These are phyloP conservation scores for Aureobasidium sp. DNA, from an alignment of 2,329 filamentous ascomycete genomes.

Conservation along the genomic window DNA sequence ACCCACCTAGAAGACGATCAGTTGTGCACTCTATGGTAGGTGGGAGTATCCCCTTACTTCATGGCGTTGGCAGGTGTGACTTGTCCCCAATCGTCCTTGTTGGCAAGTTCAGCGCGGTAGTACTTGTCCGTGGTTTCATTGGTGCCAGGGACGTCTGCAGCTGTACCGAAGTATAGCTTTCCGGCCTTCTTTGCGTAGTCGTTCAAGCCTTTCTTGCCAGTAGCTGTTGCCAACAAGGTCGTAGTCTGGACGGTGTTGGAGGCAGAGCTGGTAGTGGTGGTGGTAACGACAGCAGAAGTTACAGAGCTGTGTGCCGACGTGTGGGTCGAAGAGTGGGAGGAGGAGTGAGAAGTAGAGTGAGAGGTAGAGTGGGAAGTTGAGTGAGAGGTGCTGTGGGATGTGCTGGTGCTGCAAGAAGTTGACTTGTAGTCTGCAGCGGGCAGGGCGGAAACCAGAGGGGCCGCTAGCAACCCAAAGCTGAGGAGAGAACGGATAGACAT, in stretches of 20 bases:
- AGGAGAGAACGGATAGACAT: conserved; percentile 13
- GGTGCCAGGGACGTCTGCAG: conserved; percentile 44
- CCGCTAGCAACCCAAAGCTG: conserved; percentile 8
- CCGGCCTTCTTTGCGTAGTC: conserved; percentile 46
- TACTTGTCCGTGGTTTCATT: conserved; percentile 42
- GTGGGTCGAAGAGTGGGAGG: background rate
- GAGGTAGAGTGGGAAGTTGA: background rate
- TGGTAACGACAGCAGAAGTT: background rate
- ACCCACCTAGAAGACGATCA: conserved; percentile 39
- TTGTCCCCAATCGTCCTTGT: conserved; percentile 53
- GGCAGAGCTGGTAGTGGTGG: conserved; percentile 6
- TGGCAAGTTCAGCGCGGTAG: conserved; percentile 48
- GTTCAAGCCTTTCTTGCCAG: conserved; percentile 32
- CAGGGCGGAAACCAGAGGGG: conserved; percentile 3
- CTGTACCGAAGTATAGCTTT: conserved; percentile 47
- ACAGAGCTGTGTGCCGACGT: background rate
- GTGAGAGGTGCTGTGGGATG: conserved; percentile 1
- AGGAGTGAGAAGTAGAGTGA: background rate
- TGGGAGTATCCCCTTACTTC: conserved; percentile 28
- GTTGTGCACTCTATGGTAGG: background rate
- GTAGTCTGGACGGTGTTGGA: conserved; percentile 8
- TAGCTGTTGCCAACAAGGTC: conserved; percentile 1
- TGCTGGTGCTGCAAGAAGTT: conserved; percentile 9
- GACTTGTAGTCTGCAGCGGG: conserved; percentile 9
- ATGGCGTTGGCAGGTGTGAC: conserved; percentile 56